A percentile compares a stretch with the other conserved stretches of the same genome.
These are phyloP conservation scores for Stylonectria norvegica DNA, from an alignment of 2,329 filamentous ascomycete genomes.

Conservation along the genomic window DNA sequence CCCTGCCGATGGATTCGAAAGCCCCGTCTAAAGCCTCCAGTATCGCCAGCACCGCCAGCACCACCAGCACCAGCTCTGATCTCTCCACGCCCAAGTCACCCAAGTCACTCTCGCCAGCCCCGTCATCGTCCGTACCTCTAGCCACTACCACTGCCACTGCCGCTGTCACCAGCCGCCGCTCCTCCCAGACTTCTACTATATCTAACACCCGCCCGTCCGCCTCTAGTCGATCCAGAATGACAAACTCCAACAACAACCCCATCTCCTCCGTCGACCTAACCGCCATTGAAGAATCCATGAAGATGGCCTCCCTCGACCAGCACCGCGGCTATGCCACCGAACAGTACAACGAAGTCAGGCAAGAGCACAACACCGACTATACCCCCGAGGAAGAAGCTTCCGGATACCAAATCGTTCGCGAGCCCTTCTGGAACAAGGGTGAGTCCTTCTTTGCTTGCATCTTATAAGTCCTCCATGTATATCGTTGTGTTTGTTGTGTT, in stretches of 20 bases:
- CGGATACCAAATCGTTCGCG: slow-evolving; percentile 59
- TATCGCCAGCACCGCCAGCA: too few relatives aligned
- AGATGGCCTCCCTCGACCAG: slow-evolving; percentile 57
- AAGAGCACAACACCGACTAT: slow-evolving; percentile 53
- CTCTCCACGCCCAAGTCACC: slow-evolving; percentile 53
- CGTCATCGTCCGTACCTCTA: slow-evolving; percentile 46
- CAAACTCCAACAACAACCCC: slow-evolving; percentile 53
- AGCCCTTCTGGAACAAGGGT: slow-evolving; percentile 67
- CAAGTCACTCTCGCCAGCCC: too few relatives aligned
- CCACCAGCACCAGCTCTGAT: slow-evolving; percentile 49
- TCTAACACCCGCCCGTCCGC: slow-evolving; percentile 48
- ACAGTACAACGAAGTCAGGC: slow-evolving; percentile 54
- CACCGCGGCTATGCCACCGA: slow-evolving; percentile 58
- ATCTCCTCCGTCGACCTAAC: slow-evolving; percentile 55
- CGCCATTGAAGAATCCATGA: slow-evolving; percentile 58
- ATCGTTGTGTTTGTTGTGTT: slow-evolving; percentile 11
- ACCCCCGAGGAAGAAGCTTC: slow-evolving; percentile 48
- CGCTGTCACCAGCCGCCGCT: slow-evolving; percentile 43
- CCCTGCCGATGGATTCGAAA: slow-evolving; percentile 31
- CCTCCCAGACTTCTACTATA: slow-evolving; percentile 38
- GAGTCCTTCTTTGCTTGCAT: slow-evolving; percentile 26
- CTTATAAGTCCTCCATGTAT: too few relatives aligned
- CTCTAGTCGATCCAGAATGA: slow-evolving; percentile 49
- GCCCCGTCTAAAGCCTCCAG: too few relatives aligned
- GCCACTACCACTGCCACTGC: slow-evolving; percentile 39